Evolutionary conservation across 805 yeast species (phyloP).

Genomic region (Wickerhamomyces hampshirensis): DNA sequence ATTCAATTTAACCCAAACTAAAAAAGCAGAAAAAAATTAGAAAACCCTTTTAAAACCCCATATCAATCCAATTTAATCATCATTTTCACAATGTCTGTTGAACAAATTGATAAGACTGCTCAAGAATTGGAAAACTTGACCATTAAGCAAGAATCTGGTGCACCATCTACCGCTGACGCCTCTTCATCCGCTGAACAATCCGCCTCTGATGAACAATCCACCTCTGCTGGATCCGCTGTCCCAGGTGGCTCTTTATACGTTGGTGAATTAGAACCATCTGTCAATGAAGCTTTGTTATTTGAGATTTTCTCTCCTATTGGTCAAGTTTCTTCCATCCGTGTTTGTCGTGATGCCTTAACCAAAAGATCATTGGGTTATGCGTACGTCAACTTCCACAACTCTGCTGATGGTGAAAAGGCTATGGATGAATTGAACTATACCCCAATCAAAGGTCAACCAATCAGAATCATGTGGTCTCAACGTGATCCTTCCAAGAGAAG

Average conservation of each 20-base stretch:
- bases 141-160: slow-evolving; percentile 27
- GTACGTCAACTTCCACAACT: slow-evolving; percentile 90
- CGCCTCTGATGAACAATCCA: slow-evolving; percentile 24
- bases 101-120: slow-evolving; percentile 38
- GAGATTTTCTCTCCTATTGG: slow-evolving; percentile 95
- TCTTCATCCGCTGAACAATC: slow-evolving; percentile 25
- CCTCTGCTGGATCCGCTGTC: slow-evolving; percentile 22
- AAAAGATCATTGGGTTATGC: slow-evolving; percentile 97
- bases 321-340: slow-evolving; percentile 94
- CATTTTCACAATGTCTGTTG: slow-evolving; percentile 34
- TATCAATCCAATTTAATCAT: slow-evolving; percentile 4
- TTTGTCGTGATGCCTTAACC: slow-evolving; percentile 97
- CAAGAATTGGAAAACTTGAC: slow-evolving; percentile 45
- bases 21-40: slow-evolving; percentile 22
- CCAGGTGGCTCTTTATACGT: slow-evolving; percentile 81
- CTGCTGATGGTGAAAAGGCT: slow-evolving; percentile 89
- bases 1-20: slow-evolving; percentile 1
- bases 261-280: slow-evolving; percentile 91
- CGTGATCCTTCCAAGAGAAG: slow-evolving; percentile 95
- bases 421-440: slow-evolving; percentile 94
- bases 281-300: slow-evolving; percentile 90
- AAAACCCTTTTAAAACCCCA: slow-evolving; percentile 13
- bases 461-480: slow-evolving; percentile 99
- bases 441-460: slow-evolving; percentile 89
- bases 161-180: slow-evolving; percentile 8